Base-by-base conservation (phyloP, 768 basidiomycete genomes). In the Lactarius hatsudake region DNA sequence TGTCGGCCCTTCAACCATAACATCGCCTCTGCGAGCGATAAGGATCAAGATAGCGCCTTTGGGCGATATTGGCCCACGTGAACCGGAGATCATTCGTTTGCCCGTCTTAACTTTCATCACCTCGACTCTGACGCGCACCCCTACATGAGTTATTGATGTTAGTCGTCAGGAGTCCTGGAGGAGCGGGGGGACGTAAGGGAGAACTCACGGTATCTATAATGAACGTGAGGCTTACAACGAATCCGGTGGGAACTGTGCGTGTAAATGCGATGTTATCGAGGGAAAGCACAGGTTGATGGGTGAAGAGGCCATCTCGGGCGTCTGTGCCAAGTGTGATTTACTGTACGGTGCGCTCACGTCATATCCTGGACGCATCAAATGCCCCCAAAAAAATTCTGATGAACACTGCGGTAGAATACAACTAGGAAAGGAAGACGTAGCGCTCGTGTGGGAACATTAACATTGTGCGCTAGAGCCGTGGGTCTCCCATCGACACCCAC, bases 391-490 rank as follows among this genome's bases (percentile, higher is more conserved):
- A 93, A 81, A 74, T 94, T 94, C 65, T 88, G 87, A 73, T 94
- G 92, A 4, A 93, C 82, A 69, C 89, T 91, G 62, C 17, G 15
- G 54, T 32, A 4, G 59, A 18, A 69, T 40, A 23, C 55, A 15
- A 26, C 48, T 13, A 34, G 34, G 32, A 34, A 34, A 34, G 32
- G 8, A 34, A 8, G 34, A 34, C 34, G 34, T 0, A 34, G 34
- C 90, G 82, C 73, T 91, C 90, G 77, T 93, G 91, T 0, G 91
- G 91, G 74, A 92, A 91, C 89, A 93, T 92, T 34, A 92, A 77
- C 81, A 90, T 83, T 26, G 82, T 84, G 71, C 85, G 85, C 75
- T 90, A 88, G 28, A 90, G 75, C 62, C 81, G 79, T 0, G 91
- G 92, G 66, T 91, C 87, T 0, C 84, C 86, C 86, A 93, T 91